Evolutionary conservation across 306 rosid genomes (phyloP).

Genomic region (Citrullus amarus): DNA sequence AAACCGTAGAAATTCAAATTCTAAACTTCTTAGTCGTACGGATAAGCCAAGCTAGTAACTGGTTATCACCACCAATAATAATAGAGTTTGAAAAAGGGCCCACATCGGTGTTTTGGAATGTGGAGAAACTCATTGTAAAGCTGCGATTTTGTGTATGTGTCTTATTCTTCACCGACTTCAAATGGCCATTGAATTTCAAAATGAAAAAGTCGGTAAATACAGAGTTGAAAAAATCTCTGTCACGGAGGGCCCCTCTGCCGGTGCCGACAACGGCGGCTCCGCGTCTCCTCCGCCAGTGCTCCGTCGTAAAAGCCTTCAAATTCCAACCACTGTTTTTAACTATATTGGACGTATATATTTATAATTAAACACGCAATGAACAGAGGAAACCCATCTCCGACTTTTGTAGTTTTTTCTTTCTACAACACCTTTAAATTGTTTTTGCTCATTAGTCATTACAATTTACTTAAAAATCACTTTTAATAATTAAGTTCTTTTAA

Average conservation of each 20-base stretch:
- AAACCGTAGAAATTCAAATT: no score
- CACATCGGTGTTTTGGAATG: no score
- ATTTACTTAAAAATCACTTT: no score
- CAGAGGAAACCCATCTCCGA: not conserved
- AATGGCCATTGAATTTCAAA: not conserved
- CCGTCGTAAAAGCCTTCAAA: not conserved
- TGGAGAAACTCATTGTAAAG: no score
- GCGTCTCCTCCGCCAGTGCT: not conserved
- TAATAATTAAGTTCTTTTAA: no score
- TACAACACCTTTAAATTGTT: no score
- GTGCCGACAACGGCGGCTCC: not conserved
- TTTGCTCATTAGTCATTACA: no score
- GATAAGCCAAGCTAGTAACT: no score
- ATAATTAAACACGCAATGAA: not conserved
- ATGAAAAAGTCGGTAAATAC: not conserved
- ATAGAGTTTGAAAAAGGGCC: no score
- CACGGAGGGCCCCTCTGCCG: not conserved
- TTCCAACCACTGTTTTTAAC: not conserved
- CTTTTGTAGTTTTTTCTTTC: no score
- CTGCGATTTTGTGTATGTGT: not conserved
- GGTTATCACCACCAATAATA: no score
- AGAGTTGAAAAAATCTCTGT: not conserved
- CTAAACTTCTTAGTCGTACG: no score
- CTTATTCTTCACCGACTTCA: constrained; percentile 1
- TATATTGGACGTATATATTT: not conserved